Evolutionary conservation across 768 basidiomycete genomes (phyloP), one percentile per base, ranked within the genome.

Genomic region (Boletellus ananas): DNA sequence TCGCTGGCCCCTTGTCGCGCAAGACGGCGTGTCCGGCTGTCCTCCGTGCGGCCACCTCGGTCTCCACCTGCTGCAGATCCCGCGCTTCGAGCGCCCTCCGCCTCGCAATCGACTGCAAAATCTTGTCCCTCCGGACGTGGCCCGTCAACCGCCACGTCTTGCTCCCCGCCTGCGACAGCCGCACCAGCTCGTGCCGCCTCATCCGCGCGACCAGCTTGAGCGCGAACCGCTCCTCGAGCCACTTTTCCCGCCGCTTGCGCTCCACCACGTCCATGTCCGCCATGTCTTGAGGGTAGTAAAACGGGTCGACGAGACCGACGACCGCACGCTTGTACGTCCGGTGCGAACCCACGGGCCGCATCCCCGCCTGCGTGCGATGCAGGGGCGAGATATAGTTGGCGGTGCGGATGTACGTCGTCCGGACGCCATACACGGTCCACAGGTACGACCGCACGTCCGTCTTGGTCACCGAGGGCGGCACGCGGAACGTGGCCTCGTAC

Each of bases 381-480:
- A 79, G 60, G 38, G 84, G 80, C 1, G 85, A 79, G 51, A 85
- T 72, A 60, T 92, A 91, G 73, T 89, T 90, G 75, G 90, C 89
- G n/a, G 94, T 97, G 45, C 94, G 90, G 54, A 97, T 91, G 67
- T 94, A 96, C 7, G 93, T 95, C 51, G 88, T 87, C 61, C 84
- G 74, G 40, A 97, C 83, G 53, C 90, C 89, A 59, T 97, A 97
- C n/a, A 86, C 79, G 31, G 91, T 79, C 45, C 72, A 71, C 41
- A 97, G 80, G 65, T 95, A 93, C 0, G 87, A 86, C 35, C 92
- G 85, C 34, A 97, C 73, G 71, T 97, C 94, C 49, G 87, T 90
- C 71, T 97, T 97, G 37, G 93, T 96, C 69, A 94, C 76, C 37
- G 83, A 86, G 54, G 82, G 80, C n/a, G 92, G 87, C 35, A 95